Evolutionary conservation across 2,329 filamentous ascomycete species (phyloP), one percentile per base, ranked within the genome.

Genomic region (Bipolaris cookei): DNA sequence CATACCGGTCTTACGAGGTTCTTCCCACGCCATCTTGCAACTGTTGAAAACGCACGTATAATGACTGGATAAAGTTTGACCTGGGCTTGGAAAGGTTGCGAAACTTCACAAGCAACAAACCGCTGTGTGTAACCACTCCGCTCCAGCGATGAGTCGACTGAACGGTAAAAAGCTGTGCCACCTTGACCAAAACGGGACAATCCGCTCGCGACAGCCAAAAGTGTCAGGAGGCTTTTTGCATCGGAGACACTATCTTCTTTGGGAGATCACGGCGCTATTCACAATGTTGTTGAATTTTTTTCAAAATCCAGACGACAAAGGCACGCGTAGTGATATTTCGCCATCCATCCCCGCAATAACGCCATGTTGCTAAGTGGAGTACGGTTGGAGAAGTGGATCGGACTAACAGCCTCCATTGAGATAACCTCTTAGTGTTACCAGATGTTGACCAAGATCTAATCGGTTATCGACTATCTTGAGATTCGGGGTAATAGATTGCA

Each of bases 1-100:
- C 69, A 72, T 72, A n/a, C 69, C 69, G n/a, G 69, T 72, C 35
- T 70, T 69, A 14, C 69, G 58, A 32, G 69, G 69, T 63, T 72
- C 69, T 63, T 70, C 62, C 69, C 68, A 72, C 38, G 69, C 69
- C 68, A 71, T 70, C 16, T 5, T 59, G 34, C 7, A 28, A 21
- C 14, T 38, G 4, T 38, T 3, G 38, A 37, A 38, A 7, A 8
- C 1, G 8, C 23, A 37, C 32, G 34, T 38, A 11, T 25, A 37
- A 37, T 16, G 14, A n/a, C 20, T 7, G 7, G 28, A 38, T 3
- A 14, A 30, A 20, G 8, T 2, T 37, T 6, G 25, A 45, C 25
- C 28, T 7, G n/a, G 20, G 25, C 28, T 8, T 48, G 32, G 30
- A 28, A 35, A 44, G n/a, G n/a, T 38, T 18, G 20, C 32, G 18